Evolutionary conservation across 768 basidiomycete genomes (phyloP).

Genomic region (Leucosporidium yakuticum): DNA sequence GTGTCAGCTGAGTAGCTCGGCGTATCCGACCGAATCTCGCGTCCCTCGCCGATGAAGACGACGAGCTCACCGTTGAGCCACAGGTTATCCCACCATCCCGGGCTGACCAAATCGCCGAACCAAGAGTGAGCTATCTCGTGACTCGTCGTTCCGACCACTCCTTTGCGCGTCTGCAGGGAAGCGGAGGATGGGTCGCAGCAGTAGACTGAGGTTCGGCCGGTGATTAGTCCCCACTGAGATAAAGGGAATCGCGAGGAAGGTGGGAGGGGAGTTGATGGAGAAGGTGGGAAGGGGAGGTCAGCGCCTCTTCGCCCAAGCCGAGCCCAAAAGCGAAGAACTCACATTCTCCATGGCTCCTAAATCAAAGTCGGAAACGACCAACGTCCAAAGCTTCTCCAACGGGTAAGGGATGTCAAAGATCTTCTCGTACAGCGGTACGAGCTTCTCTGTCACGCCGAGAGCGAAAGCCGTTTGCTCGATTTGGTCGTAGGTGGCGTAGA

Average conservation of each 20-base stretch:
- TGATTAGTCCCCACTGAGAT: constrained; percentile 41
- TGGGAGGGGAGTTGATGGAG: not conserved
- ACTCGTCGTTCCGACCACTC: not conserved
- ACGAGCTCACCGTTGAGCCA: constrained; percentile 69
- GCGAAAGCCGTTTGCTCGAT: constrained; percentile 55
- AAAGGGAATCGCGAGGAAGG: not conserved
- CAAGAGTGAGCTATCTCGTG: constrained; percentile 27
- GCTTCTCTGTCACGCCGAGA: constrained; percentile 56
- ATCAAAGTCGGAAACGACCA: constrained; percentile 85
- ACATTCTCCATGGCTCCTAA: constrained; percentile 73
- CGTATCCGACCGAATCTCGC: constrained; percentile 14
- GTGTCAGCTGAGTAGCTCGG: no score
- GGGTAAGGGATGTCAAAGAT: constrained; percentile 89
- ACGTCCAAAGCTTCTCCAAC: constrained; percentile 86
- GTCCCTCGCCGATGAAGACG: constrained; percentile 55
- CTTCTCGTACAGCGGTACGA: constrained; percentile 82
- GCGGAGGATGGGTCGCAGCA: constrained; percentile 43
- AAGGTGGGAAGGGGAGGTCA: no score
- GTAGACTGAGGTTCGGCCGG: constrained; percentile 74
- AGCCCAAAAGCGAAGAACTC: constrained; percentile 47
- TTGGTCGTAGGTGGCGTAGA: constrained; percentile 75
- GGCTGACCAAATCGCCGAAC: constrained; percentile 81
- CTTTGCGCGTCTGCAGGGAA: not conserved
- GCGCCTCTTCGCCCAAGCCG: no score
- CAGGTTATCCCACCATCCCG: constrained; percentile 53